Evolutionary conservation across 805 yeast genomes (phyloP).

Genomic region (Candida maesae): DNA sequence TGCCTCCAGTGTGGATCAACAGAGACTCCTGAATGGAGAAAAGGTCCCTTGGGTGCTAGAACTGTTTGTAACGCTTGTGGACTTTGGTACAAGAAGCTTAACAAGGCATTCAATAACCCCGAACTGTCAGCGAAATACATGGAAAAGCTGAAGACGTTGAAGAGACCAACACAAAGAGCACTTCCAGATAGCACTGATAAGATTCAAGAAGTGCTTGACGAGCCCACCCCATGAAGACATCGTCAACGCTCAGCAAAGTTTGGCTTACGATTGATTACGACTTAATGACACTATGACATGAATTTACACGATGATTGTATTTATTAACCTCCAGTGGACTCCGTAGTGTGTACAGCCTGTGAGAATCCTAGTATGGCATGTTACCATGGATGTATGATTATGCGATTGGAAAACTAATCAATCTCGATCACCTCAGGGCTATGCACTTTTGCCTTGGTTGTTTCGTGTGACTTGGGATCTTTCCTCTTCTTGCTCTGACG

Average conservation of each 20-base stretch:
- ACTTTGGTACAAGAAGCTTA: constrained; percentile 14
- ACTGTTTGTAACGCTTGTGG: constrained; percentile 22
- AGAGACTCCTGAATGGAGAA: constrained; percentile 21
- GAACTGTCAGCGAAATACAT: not conserved
- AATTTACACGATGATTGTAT: too few species aligned
- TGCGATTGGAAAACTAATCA: too few species aligned
- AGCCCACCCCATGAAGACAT: too few species aligned
- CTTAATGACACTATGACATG: too few species aligned
- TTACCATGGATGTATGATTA: too few species aligned
- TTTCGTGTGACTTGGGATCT: constrained; percentile 47
- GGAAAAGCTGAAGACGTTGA: not conserved
- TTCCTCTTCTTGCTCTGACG: constrained; percentile 70
- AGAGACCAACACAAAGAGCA: not conserved
- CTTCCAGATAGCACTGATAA: too few species aligned
- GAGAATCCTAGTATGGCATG: too few species aligned
- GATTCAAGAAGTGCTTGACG: too few species aligned
- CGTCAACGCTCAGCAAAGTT: too few species aligned
- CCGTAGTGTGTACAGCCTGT: too few species aligned
- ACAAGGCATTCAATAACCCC: constrained; percentile 12
- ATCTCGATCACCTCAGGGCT: constrained; percentile 82
- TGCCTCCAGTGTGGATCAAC: constrained; percentile 7
- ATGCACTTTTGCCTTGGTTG: constrained; percentile 59
- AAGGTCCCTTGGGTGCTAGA: constrained; percentile 19
- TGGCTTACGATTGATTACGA: too few species aligned
- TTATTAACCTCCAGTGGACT: too few species aligned